Percentiles rank a stretch among this genome's conserved stretches.
These are phyloP conservation scores for Sarocladium oryzae DNA, from an alignment of 2,329 filamentous ascomycete genomes.

Conservation along the genomic window DNA sequence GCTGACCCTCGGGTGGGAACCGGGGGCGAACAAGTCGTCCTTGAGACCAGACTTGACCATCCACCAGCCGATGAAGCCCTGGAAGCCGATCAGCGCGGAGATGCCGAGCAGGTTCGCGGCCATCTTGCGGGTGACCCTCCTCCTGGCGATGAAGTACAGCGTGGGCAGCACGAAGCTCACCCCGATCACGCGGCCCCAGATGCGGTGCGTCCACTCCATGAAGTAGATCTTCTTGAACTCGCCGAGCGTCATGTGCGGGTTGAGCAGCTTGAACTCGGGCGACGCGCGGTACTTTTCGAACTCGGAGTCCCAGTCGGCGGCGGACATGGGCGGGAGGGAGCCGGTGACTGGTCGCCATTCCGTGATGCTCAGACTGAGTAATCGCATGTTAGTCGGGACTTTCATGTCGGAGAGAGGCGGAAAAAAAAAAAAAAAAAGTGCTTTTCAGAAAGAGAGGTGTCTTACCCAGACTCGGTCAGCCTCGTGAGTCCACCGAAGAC, in stretches of 20 bases:
- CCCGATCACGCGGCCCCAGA: slow-evolving; percentile 91
- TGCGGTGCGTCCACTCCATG: slow-evolving; percentile 96
- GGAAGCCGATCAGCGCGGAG: slow-evolving; percentile 82
- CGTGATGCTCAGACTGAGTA: slow-evolving; percentile 79
- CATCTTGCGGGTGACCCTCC: slow-evolving; percentile 73
- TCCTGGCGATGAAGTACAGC: slow-evolving; percentile 76
- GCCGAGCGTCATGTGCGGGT: slow-evolving; percentile 83
- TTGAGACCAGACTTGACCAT: slow-evolving; percentile 97
- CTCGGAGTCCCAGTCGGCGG: slow-evolving; percentile 82
- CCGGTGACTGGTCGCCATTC: slow-evolving; percentile 98
- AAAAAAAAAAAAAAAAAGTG: not conserved
- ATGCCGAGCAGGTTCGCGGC: slow-evolving; percentile 74
- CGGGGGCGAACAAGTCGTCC: slow-evolving; percentile 89
- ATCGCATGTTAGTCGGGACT: not conserved
- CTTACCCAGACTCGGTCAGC: slow-evolving; percentile 90
- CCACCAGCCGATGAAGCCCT: slow-evolving; percentile 97
- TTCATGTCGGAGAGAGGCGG: not conserved
- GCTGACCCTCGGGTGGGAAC: slow-evolving; percentile 83
- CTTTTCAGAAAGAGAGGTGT: not conserved
- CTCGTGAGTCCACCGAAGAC: slow-evolving; percentile 90
- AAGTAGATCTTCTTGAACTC: slow-evolving; percentile 99
- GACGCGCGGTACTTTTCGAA: slow-evolving; percentile 89
- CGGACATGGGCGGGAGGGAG: slow-evolving; percentile 73
- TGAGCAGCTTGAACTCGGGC: slow-evolving; percentile 87
- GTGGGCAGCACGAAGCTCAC: slow-evolving; percentile 84